Conservation (phyloP, 805 yeast species). For the Myxozyma melibiosi region DNA sequence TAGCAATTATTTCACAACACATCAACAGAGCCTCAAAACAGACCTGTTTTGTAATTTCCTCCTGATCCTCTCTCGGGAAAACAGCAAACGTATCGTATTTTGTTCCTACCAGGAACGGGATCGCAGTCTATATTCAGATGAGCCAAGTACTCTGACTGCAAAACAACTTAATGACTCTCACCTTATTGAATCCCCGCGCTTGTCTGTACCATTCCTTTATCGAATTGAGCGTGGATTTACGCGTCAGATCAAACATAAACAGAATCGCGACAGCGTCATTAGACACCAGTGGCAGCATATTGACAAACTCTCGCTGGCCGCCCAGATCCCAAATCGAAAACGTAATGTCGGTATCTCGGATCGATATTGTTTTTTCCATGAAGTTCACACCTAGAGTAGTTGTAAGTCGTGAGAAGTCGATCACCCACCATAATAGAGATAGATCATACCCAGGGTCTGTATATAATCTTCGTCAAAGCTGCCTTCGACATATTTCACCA, state of each 20-base stretch:
- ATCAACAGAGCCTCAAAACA: background rate
- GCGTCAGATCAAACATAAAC: constrained; percentile 86
- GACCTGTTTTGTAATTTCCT: constrained; percentile 70
- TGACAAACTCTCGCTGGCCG: constrained; percentile 91
- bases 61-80: constrained; percentile 75
- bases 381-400: constrained; percentile 77
- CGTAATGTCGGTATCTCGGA: constrained; percentile 83
- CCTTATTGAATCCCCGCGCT: constrained; percentile 80
- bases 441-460: constrained; percentile 59
- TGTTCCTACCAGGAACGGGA: constrained; percentile 90
- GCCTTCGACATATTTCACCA: constrained; percentile 97
- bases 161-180: background rate
- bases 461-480: constrained; percentile 88
- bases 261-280: constrained; percentile 89
- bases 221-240: constrained; percentile 82
- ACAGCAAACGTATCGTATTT: constrained; percentile 87
- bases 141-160: background rate
- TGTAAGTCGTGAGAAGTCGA: background rate
- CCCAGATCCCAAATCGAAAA: constrained; percentile 96
- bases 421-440: background rate
- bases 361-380: constrained; percentile 84
- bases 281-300: constrained; percentile 91
- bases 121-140: constrained; percentile 56
- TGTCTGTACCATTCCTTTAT: constrained; percentile 94
- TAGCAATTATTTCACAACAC: background rate